Conservation (phyloP, 2,329 filamentous ascomycete genomes). For the Pleoardoris graminearum region DNA sequence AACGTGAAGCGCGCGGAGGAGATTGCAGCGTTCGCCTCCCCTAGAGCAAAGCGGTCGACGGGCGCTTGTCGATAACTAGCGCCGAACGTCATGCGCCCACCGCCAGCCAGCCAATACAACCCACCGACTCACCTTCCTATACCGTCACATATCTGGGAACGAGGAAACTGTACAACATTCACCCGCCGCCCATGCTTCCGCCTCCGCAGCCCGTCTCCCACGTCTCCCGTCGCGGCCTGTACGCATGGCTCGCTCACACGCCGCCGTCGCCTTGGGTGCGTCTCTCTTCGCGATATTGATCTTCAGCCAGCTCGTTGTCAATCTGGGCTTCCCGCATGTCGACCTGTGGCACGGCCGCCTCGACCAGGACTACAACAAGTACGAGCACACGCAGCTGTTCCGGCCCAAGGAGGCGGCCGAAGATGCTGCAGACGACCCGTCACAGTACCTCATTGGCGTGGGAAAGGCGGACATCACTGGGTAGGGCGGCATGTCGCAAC, state of each 20-base stretch:
- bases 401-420: constrained; percentile 34
- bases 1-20: constrained; percentile 13
- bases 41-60: constrained; percentile 11
- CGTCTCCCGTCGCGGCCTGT: constrained; percentile 19
- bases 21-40: constrained; percentile 17
- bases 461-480: constrained; percentile 75
- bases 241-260: constrained; percentile 47
- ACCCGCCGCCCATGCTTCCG: constrained; percentile 13
- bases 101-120: background rate
- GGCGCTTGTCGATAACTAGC: constrained; percentile 11
- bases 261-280: constrained; percentile 43
- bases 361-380: constrained; percentile 26
- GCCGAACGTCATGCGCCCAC: constrained; percentile 2
- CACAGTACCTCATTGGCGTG: constrained; percentile 66
- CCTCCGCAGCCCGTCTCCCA: constrained; percentile 12
- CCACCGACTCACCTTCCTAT: constrained; percentile 7
- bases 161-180: background rate
- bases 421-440: constrained; percentile 41
- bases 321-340: constrained; percentile 39
- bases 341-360: constrained; percentile 43
- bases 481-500: constrained; percentile 41
- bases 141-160: background rate
- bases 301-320: constrained; percentile 39
- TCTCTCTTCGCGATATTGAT: constrained; percentile 41
- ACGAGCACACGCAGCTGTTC: constrained; percentile 30